Evolutionary conservation across 306 rosid genomes (phyloP).

Genomic region (Morella rubra): DNA sequence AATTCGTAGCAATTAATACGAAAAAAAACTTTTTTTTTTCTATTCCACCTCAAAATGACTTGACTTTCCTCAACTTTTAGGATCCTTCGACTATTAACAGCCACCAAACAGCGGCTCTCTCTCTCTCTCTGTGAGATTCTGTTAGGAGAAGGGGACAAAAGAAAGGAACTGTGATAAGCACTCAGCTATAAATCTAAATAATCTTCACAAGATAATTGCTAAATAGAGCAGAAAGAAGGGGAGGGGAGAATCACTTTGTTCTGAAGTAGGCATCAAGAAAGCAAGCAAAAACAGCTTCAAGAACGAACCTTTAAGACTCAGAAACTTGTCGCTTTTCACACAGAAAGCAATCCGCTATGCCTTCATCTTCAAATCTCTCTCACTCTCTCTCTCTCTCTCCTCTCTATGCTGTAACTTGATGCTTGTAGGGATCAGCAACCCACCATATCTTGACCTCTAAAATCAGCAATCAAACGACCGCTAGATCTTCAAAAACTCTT

Average conservation of each 20-base stretch:
- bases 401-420: constrained; percentile 1
- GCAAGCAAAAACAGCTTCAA: constrained; percentile 35
- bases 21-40: not conserved
- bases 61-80: constrained; percentile 34
- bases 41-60: constrained; percentile 48
- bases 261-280: constrained; percentile 42
- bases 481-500: constrained; percentile 34
- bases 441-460: constrained; percentile 38
- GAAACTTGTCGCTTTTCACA: constrained; percentile 21
- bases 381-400: constrained; percentile 25
- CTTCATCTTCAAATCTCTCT: constrained; percentile 58
- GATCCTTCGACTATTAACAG: constrained; percentile 24
- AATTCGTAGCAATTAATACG: constrained; percentile 23
- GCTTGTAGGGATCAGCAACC: constrained; percentile 26
- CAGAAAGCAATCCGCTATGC: constrained; percentile 34
- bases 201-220: not conserved
- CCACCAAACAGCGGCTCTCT: constrained; percentile 19
- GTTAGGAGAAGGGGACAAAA: constrained; percentile 10
- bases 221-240: constrained; percentile 16
- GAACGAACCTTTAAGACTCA: constrained; percentile 74
- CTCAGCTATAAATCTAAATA: not conserved
- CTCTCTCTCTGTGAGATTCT: constrained; percentile 18
- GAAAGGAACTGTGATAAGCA: constrained; percentile 20
- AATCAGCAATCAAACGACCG: constrained; percentile 39
- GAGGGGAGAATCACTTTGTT: constrained; percentile 21